Evolutionary conservation across 73 alveolate species (phyloP).

Genomic region (Paramecium tetraurelia): DNA sequence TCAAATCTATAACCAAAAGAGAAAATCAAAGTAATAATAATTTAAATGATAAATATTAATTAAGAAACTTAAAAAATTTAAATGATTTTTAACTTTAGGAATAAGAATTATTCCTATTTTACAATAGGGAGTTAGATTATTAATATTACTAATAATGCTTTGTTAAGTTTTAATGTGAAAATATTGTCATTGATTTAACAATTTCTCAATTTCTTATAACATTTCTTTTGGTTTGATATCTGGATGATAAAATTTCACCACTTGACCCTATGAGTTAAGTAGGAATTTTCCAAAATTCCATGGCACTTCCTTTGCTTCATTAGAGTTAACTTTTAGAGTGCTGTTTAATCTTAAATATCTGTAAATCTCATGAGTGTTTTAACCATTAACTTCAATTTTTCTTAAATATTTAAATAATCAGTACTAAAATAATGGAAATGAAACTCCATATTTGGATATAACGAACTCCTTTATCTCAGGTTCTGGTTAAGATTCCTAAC

Average conservation of each 20-base stretch:
- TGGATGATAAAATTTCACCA: constrained; percentile 66
- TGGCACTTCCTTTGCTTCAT: constrained; percentile 76
- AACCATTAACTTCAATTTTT: constrained; percentile 79
- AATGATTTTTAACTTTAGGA: no score
- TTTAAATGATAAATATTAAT: no score
- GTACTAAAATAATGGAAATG: constrained; percentile 70
- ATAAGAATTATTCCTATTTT: no score
- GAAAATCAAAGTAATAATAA: no score
- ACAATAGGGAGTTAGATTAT: background rate
- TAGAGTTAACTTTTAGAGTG: constrained; percentile 53
- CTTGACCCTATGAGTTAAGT: constrained; percentile 67
- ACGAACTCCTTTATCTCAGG: constrained; percentile 69
- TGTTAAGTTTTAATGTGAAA: background rate
- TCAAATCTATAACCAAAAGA: background rate
- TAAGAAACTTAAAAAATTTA: no score
- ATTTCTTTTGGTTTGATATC: constrained; percentile 55
- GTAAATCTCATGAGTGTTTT: constrained; percentile 69
- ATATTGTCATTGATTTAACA: constrained; percentile 16
- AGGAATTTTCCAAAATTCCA: constrained; percentile 84
- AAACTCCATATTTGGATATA: constrained; percentile 63
- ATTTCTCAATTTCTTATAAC: constrained; percentile 45
- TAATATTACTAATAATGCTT: background rate
- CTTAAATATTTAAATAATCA: background rate
- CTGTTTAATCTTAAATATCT: constrained; percentile 69
- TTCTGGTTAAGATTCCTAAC: constrained; percentile 76